Percentiles rank a stretch among this genome's conserved stretches.
Conservation (phyloP, 495 filamentous ascomycete species). For the Penicillium pancosmium region DNA sequence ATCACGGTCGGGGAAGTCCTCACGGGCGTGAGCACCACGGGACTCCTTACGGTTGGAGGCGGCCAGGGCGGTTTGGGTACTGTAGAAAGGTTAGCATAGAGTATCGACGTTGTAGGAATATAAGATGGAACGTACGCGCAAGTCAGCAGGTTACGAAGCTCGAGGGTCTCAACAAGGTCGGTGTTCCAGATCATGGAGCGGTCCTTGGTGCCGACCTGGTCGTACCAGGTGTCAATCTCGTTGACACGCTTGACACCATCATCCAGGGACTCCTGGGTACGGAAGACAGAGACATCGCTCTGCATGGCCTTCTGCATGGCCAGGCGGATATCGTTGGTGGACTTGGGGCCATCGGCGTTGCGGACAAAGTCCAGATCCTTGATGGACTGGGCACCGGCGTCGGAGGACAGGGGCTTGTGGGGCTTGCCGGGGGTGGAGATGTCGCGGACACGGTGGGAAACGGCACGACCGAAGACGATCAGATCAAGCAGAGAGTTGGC, state of each 20-base stretch:
- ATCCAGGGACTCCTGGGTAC: conserved; percentile 86
- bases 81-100: conserved; percentile 24
- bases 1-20: conserved; percentile 93
- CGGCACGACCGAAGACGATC: conserved; percentile 95
- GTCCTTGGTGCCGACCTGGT: conserved; percentile 89
- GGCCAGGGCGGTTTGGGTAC: conserved; percentile 81
- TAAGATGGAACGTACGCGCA: conserved; percentile 71
- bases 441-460: conserved; percentile 93
- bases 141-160: conserved; percentile 89
- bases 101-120: not conserved
- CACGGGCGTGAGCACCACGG: conserved; percentile 90
- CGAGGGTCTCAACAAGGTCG: conserved; percentile 92
- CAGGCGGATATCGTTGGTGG: conserved; percentile 80
- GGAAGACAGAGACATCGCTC: conserved; percentile 94
- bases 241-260: conserved; percentile 81
- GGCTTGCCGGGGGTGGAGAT: conserved; percentile 78
- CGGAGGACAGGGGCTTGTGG: conserved; percentile 73
- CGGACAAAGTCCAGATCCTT: conserved; percentile 83
- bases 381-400: conserved; percentile 86
- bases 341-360: conserved; percentile 80
- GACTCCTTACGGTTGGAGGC: conserved; percentile 92
- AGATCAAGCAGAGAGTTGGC: conserved; percentile 98
- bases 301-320: conserved; percentile 99
- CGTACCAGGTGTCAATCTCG: conserved; percentile 78
- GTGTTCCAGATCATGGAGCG: conserved; percentile 99